Base-by-base conservation (phyloP, 192 early-diverging fungal genomes). In the Coemansia asiatica region DNA sequence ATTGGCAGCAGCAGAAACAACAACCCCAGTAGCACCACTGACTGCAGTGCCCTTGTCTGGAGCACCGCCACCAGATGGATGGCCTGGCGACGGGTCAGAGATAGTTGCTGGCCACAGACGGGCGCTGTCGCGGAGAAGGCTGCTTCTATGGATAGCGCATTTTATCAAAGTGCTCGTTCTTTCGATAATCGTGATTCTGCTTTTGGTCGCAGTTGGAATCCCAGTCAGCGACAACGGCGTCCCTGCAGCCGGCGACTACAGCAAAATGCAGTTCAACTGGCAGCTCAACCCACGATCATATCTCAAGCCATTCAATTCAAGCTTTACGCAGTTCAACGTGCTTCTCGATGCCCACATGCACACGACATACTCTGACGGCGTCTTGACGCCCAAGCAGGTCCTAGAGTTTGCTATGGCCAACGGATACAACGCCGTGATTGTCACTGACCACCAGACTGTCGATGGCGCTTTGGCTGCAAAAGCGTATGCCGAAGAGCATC, bases 361-460 rank as follows among this genome's bases (percentile, higher is more conserved):
- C 72, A 76, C 88, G 19, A 85, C 65, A 0, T 84, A 84, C 56
- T 87, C 85, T 10, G 90, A 90, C 63, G 88, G 88, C 9, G 66
- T 73, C 21, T 84, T 91, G 83, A 75, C 72, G 15, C 73, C 82
- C 1, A 67, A 81, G 62, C 84, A 88, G 29, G 61, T 85, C 1
- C 25, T 91, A 4, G 80, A 89, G 40, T 91, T 83, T 84, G 83
- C 87, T 67, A 49, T 74, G 26, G 88, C 90, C 4, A 89, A 89
- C 61, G 88, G 90, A 29, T 91, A 81, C 69, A 89, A 90, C 66
- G 90, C 90, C 8, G 76, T 90, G 1, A 78, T 89, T 48, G 90
- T 89, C 28, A 90, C 86, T 6, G 90, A 91, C 61, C 90, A 91
- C 53, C 88, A 91, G 66, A 86, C 84, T 0, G 76, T 91, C 7